These are phyloP conservation scores for Rhizophagus sp. DNA, from an alignment of 192 early-diverging fungal genomes.

Conservation along the genomic window DNA sequence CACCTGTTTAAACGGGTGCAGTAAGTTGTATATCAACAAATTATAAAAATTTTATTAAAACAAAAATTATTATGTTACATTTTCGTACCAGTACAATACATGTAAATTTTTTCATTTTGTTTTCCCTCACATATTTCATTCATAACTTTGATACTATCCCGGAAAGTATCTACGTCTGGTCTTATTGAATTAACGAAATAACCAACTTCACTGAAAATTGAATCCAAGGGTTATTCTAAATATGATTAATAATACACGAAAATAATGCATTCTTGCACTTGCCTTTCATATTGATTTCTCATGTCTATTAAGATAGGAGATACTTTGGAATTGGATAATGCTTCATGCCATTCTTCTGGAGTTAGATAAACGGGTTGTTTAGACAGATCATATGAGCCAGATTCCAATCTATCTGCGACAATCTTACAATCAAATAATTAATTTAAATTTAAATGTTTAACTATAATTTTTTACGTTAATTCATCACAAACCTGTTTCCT, in stretches of 20 bases:
- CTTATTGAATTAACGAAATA: conserved; percentile 69
- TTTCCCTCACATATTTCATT: conserved; percentile 55
- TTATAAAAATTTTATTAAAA: neutral
- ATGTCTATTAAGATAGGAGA: conserved; percentile 69
- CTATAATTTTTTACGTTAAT: conserved; percentile 17
- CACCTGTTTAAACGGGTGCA: conserved; percentile 42
- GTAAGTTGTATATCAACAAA: neutral
- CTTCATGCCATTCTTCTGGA: conserved; percentile 68
- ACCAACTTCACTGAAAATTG: conserved; percentile 56
- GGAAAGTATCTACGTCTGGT: conserved; percentile 73
- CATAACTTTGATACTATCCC: conserved; percentile 67
- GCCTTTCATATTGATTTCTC: conserved; percentile 80
- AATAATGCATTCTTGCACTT: conserved; percentile 7
- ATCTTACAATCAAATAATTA: conserved; percentile 37
- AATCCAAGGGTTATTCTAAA: neutral
- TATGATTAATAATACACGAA: neutral
- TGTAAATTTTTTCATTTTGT: conserved; percentile 65
- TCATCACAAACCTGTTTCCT: conserved; percentile 46
- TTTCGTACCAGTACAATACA: conserved; percentile 69
- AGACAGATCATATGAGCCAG: conserved; percentile 53
- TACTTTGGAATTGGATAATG: conserved; percentile 47
- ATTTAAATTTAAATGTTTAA: neutral
- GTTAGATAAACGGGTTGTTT: conserved; percentile 67
- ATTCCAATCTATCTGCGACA: conserved; percentile 58
- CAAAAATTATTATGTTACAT: neutral